These are phyloP conservation scores for Hypoxylon sp. DNA, from an alignment of 2,329 filamentous ascomycete genomes.

Conservation along the genomic window DNA sequence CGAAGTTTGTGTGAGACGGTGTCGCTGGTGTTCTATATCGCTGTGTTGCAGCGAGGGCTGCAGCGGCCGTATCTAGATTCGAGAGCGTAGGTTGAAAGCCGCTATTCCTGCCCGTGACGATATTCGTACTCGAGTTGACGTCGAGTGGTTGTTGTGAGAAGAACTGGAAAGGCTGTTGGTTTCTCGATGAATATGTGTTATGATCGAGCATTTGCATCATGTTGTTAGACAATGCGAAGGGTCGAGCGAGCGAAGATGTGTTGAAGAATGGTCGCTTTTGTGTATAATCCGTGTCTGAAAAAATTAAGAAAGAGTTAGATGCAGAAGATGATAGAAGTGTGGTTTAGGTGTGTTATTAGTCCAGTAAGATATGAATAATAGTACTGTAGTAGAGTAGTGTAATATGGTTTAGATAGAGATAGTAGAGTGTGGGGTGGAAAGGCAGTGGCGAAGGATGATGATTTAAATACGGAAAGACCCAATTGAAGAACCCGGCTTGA, in stretches of 20 bases:
- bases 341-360: conserved; percentile 24
- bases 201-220: conserved; percentile 50
- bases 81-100: conserved; percentile 42
- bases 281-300: conserved; percentile 8
- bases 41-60: conserved; percentile 43
- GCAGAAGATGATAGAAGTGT: no score
- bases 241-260: conserved; percentile 3
- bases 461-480: conserved; percentile 35
- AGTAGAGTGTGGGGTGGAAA: conserved; percentile 31
- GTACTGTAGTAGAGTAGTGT: no score
- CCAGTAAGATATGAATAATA: conserved; percentile 3
- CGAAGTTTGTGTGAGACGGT: conserved; percentile 26
- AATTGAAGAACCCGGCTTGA: no score
- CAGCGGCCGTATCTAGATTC: conserved; percentile 47
- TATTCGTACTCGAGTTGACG: conserved; percentile 41
- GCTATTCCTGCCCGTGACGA: conserved; percentile 39
- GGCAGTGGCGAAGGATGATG: conserved; percentile 32
- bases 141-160: conserved; percentile 28
- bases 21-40: conserved; percentile 37
- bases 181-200: conserved; percentile 41
- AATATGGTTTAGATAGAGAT: no score
- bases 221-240: conserved; percentile 34
- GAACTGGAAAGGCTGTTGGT: conserved; percentile 38
- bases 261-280: conserved; percentile 15
- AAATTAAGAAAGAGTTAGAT: conserved; percentile 14